Conservation (phyloP, 441 rosid genomes). For the Metrosideros polymorpha region DNA sequence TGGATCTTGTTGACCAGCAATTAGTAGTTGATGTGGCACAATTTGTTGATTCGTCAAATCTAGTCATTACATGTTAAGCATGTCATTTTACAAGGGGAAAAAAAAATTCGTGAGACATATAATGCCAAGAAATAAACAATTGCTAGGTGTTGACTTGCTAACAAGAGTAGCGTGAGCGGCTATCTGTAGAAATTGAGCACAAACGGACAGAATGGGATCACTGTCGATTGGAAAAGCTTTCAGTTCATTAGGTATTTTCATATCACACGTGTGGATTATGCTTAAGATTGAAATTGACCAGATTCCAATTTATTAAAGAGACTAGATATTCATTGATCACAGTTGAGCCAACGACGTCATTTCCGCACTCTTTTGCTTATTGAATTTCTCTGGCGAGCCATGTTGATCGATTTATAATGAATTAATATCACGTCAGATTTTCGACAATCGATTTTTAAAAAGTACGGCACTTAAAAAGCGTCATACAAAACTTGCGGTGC, state of each 20-base stretch:
- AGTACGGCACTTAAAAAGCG: background rate
- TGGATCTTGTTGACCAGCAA: background rate
- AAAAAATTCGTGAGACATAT: background rate
- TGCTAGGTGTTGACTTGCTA: background rate
- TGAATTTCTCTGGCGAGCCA: background rate
- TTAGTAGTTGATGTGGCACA: background rate
- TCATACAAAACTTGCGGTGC: background rate
- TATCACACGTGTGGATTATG: background rate
- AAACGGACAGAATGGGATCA: background rate
- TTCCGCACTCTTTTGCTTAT: background rate
- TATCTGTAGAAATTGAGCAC: background rate
- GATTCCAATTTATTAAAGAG: background rate
- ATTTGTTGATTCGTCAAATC: background rate
- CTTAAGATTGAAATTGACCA: background rate
- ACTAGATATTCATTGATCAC: background rate
- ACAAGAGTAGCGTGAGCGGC: background rate
- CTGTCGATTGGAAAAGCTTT: background rate
- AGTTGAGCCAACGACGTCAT: background rate
- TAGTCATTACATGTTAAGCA: background rate
- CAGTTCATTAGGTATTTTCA: background rate
- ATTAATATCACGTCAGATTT: background rate
- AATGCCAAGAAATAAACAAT: background rate
- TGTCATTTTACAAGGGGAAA: background rate
- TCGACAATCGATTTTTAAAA: background rate
- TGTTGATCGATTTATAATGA: background rate